phyloP scores from a whole-genome alignment of 257 asterid genomes.

The Jacaranda copaia region DNA sequence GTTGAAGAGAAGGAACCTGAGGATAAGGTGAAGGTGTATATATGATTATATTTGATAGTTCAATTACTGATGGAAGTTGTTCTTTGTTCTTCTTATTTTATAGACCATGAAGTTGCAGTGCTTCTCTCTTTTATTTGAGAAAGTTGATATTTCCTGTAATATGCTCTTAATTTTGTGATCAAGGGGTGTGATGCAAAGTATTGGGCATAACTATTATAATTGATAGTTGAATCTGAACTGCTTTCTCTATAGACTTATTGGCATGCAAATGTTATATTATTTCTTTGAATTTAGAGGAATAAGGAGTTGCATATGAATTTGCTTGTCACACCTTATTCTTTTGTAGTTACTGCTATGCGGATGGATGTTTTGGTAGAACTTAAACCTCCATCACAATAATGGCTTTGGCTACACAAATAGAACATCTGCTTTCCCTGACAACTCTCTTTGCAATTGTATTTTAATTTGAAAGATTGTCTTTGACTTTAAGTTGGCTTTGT shows the following conservation, averaged over 20 bases:
- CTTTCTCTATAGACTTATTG: too few species aligned
- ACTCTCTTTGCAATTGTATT: neutral
- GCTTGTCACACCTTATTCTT: too few species aligned
- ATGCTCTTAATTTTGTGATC: neutral
- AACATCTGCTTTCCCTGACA: neutral
- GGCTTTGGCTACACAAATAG: neutral
- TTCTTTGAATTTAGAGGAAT: too few species aligned
- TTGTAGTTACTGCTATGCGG: neutral
- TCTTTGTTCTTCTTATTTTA: neutral
- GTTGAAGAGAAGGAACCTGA: constrained; percentile 83
- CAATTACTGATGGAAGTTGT: neutral
- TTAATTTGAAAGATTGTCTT: neutral
- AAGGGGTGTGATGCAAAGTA: neutral
- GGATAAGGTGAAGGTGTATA: constrained; percentile 59
- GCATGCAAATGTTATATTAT: too few species aligned
- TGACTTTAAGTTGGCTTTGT: constrained; percentile 14
- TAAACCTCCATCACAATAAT: neutral
- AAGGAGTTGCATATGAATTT: too few species aligned
- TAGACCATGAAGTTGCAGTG: neutral
- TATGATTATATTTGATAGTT: neutral
- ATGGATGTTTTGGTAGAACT: neutral
- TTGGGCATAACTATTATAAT: neutral
- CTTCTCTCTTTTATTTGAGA: constrained; percentile 6
- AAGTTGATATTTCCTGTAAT: neutral
- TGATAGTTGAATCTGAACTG: neutral